Evolutionary conservation across 2,329 filamentous ascomycete species (phyloP).

Genomic region (Stromatinia cepivora): DNA sequence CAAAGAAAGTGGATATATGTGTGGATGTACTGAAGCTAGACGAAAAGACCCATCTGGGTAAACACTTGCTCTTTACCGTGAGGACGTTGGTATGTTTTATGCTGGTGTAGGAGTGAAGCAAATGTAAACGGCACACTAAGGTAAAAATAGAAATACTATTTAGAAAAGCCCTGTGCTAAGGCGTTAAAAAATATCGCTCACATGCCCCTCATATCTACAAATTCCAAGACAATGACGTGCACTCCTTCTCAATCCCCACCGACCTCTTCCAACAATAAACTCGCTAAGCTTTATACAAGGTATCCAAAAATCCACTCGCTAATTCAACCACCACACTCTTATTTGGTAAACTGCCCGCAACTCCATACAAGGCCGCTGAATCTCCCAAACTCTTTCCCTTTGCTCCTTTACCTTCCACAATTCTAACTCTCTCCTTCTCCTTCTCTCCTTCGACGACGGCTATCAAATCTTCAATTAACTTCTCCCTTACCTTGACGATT

Average conservation of each 20-base stretch:
- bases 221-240: not conserved
- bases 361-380: constrained; percentile 86
- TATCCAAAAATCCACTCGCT: constrained; percentile 87
- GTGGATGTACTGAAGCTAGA: not conserved
- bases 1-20: not conserved
- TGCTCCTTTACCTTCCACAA: constrained; percentile 65
- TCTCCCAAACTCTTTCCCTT: constrained; percentile 73
- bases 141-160: not conserved
- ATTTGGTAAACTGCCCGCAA: constrained; percentile 91
- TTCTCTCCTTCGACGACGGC: constrained; percentile 68
- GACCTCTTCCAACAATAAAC: not conserved
- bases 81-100: not conserved
- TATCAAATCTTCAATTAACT: constrained; percentile 72
- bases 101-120: not conserved
- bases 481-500: constrained; percentile 77
- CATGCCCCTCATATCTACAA: not conserved
- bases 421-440: constrained; percentile 74
- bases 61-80: not conserved
- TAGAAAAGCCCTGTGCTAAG: not conserved
- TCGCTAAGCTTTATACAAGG: constrained; percentile 78
- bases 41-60: not conserved
- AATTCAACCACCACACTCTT: constrained; percentile 92
- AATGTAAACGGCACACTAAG: not conserved
- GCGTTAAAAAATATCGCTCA: not conserved
- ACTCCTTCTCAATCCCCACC: not conserved